A percentile compares a stretch with the other conserved stretches of the same genome.
Conservation (phyloP, 208 protist species). For the Trypanosoma brucei region DNA sequence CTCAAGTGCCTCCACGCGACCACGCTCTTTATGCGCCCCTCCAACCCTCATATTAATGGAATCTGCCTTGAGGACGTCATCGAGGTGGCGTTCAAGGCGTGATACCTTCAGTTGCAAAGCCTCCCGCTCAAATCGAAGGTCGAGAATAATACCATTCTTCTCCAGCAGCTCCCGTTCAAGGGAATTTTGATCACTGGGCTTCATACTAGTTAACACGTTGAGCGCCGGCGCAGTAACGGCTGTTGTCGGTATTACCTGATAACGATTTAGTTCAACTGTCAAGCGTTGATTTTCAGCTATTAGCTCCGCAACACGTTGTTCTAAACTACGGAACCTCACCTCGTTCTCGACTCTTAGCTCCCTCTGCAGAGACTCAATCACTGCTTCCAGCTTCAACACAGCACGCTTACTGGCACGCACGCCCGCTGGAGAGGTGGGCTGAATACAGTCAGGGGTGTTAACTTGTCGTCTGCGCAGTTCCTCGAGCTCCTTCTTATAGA, state of each 20-base stretch:
- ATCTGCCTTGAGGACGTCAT: conserved; percentile 47
- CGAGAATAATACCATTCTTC: conserved; percentile 30
- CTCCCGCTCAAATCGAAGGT: conserved; percentile 71
- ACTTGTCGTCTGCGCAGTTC: conserved; percentile 21
- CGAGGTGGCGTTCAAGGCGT: conserved; percentile 61
- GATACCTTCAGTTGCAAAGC: conserved; percentile 49
- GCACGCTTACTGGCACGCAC: conserved; percentile 39
- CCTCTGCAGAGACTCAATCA: conserved; percentile 57
- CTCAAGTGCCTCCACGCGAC: conserved; percentile 31
- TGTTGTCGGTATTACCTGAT: not conserved
- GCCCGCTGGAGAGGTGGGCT: conserved; percentile 28
- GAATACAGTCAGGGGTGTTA: conserved; percentile 4
- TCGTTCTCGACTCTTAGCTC: conserved; percentile 52
- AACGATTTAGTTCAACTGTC: conserved; percentile 31
- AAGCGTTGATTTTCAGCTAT: conserved; percentile 30
- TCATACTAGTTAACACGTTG: not conserved
- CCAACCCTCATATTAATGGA: conserved; percentile 14
- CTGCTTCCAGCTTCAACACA: conserved; percentile 45
- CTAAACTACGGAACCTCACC: conserved; percentile 32
- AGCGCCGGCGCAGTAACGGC: not conserved
- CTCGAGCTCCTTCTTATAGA: conserved; percentile 36
- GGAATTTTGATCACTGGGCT: not conserved
- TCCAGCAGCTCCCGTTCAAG: conserved; percentile 40
- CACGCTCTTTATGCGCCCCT: conserved; percentile 7
- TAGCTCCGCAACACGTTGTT: conserved; percentile 27